phyloP scores from a whole-genome alignment of 495 filamentous ascomycete genomes.

The Cladorrhinum samala region DNA sequence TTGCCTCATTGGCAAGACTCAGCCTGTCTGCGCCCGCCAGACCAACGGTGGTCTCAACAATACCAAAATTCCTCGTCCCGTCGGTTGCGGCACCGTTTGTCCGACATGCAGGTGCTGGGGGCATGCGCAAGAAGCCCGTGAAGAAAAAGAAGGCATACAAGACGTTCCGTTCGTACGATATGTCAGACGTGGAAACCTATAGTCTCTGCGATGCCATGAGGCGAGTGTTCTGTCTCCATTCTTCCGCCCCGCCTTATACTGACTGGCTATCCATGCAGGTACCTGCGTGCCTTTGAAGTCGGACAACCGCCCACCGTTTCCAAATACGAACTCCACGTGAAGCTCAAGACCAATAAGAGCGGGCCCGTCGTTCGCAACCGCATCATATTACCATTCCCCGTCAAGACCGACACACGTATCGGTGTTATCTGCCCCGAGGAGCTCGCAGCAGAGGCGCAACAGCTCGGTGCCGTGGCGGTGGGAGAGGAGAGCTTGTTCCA shows the following conservation, averaged over 20 bases:
- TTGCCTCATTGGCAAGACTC: conserved; percentile 57
- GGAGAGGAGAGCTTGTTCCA: conserved; percentile 85
- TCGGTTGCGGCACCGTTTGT: conserved; percentile 27
- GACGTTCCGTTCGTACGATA: conserved; percentile 51
- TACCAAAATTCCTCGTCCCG: conserved; percentile 39
- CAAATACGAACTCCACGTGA: conserved; percentile 87
- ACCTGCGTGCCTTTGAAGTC: conserved; percentile 87
- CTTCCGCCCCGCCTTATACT: background rate
- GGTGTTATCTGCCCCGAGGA: conserved; percentile 82
- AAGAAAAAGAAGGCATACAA: conserved; percentile 61
- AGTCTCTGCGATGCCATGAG: conserved; percentile 90
- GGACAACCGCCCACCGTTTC: conserved; percentile 60
- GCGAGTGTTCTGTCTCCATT: conserved; percentile 39
- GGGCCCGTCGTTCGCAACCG: conserved; percentile 80
- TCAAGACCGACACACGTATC: conserved; percentile 77
- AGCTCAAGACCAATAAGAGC: conserved; percentile 70
- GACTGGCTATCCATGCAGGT: conserved; percentile 62
- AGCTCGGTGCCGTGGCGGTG: conserved; percentile 70
- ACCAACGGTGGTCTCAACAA: conserved; percentile 27
- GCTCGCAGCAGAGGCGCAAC: conserved; percentile 62
- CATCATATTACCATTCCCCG: conserved; percentile 80
- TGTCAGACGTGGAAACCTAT: conserved; percentile 57
- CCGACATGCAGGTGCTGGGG: conserved; percentile 29
- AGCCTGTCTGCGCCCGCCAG: conserved; percentile 35
- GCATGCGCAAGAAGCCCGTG: conserved; percentile 41